Conservation (phyloP, 140 eudicot genomes). For the Oenanthe javanica region DNA sequence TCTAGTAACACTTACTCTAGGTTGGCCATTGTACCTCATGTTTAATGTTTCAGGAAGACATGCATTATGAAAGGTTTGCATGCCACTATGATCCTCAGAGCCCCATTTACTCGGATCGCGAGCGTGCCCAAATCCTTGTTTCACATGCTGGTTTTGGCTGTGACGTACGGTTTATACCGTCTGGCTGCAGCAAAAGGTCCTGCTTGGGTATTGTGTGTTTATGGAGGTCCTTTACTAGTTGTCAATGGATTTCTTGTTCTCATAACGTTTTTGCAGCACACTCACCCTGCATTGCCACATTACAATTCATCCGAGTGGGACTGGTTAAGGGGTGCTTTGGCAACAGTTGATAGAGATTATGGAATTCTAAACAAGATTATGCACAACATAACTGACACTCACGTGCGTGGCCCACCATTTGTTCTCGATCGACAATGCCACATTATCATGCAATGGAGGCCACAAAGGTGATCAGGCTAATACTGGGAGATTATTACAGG, state of each 20-base stretch:
- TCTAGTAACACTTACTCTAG: background rate
- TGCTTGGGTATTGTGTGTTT: slow-evolving; percentile 1
- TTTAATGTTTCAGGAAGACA: background rate
- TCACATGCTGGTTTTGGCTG: slow-evolving; percentile 1
- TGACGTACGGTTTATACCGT: background rate
- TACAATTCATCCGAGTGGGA: slow-evolving; percentile 5
- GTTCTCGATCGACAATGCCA: slow-evolving; percentile 22
- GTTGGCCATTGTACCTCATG: slow-evolving; percentile 5
- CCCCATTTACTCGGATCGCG: slow-evolving; percentile 1
- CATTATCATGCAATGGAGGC: slow-evolving; percentile 22
- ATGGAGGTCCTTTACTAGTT: background rate
- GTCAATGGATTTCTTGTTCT: slow-evolving; percentile 3
- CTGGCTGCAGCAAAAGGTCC: background rate
- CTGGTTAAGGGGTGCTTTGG: slow-evolving; percentile 10
- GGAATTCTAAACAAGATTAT: slow-evolving; percentile 17
- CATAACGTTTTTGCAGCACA: slow-evolving; percentile 3
- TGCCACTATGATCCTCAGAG: slow-evolving; percentile 7
- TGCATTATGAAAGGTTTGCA: slow-evolving; percentile 5
- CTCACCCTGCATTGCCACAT: slow-evolving; percentile 5
- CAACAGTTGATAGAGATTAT: slow-evolving; percentile 13
- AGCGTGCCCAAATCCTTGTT: slow-evolving; percentile 1
- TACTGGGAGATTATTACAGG: slow-evolving; percentile 23
- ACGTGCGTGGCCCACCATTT: slow-evolving; percentile 20
- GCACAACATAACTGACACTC: slow-evolving; percentile 19
- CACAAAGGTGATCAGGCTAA: slow-evolving; percentile 14